Evolutionary conservation across 192 early-diverging fungal genomes (phyloP).

Genomic region (Coemansia sp.): DNA sequence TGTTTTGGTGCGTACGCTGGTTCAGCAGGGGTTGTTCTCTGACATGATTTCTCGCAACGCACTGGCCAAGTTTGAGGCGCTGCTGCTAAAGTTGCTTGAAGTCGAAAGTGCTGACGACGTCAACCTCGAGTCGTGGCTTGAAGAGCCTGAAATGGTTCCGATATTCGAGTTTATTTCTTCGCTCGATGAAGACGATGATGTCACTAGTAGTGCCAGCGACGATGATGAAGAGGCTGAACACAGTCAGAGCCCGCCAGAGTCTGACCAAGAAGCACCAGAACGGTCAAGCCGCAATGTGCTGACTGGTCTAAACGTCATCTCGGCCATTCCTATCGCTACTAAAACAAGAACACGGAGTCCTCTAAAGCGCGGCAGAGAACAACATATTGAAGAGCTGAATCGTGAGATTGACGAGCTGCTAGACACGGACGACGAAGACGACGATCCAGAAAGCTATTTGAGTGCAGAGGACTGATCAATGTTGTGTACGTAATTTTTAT

Average conservation of each 20-base stretch:
- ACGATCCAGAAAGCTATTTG: conserved; percentile 19
- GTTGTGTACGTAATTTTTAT: background rate
- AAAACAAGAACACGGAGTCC: conserved; percentile 24
- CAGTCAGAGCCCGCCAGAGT: background rate
- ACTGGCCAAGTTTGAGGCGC: conserved; percentile 56
- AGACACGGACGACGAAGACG: conserved; percentile 26
- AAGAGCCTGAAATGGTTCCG: conserved; percentile 49
- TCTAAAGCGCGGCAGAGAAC: conserved; percentile 35
- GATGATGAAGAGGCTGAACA: background rate
- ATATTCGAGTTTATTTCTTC: conserved; percentile 51
- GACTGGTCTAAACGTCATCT: conserved; percentile 6
- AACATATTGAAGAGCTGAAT: conserved; percentile 41
- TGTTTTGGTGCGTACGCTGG: conserved; percentile 36
- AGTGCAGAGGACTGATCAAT: conserved; percentile 20
- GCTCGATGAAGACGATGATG: conserved; percentile 20
- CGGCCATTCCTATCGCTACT: conserved; percentile 30
- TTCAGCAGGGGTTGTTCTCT: conserved; percentile 52
- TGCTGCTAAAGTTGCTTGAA: conserved; percentile 56
- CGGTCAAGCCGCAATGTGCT: background rate
- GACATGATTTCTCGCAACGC: conserved; percentile 60
- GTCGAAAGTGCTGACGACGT: conserved; percentile 41
- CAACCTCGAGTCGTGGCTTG: conserved; percentile 45
- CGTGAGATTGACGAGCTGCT: conserved; percentile 51
- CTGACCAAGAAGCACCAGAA: conserved; percentile 25
- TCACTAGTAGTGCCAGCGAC: conserved; percentile 10